phyloP scores from a whole-genome alignment of 805 yeast species.

The Hanseniaspora taiwanica region DNA sequence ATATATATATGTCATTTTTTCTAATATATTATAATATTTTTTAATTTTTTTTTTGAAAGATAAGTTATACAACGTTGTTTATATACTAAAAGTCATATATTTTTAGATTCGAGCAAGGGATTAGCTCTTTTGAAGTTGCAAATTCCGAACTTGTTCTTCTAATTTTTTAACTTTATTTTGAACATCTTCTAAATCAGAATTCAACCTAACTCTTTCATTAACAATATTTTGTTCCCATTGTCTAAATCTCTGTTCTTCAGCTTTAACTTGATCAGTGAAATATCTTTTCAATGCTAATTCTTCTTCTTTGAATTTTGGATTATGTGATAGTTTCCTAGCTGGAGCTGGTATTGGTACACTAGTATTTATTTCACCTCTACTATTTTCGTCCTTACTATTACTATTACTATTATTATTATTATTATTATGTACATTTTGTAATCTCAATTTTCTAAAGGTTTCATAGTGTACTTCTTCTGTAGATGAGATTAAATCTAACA shows the following conservation, averaged over 20 bases:
- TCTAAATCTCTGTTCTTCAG: constrained; percentile 92
- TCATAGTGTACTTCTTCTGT: constrained; percentile 78
- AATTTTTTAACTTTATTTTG: constrained; percentile 61
- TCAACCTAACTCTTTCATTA: constrained; percentile 85
- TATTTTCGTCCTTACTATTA: constrained; percentile 14
- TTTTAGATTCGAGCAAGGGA: neutral
- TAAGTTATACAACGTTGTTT: too few relatives aligned
- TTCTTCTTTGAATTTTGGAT: constrained; percentile 92
- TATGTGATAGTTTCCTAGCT: constrained; percentile 43
- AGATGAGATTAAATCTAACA: constrained; percentile 67
- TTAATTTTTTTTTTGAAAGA: too few relatives aligned
- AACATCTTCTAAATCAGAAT: constrained; percentile 84
- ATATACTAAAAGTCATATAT: too few relatives aligned
- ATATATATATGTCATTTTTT: too few relatives aligned
- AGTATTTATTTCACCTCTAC: constrained; percentile 16
- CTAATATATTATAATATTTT: too few relatives aligned
- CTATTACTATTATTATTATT: constrained; percentile 18
- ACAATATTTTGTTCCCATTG: constrained; percentile 98
- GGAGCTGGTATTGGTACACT: constrained; percentile 27
- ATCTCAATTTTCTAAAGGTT: constrained; percentile 58
- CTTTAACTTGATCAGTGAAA: constrained; percentile 93
- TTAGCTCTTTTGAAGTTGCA: constrained; percentile 34
- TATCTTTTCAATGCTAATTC: constrained; percentile 87
- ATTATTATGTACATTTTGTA: constrained; percentile 34
- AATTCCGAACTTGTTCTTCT: constrained; percentile 60